Evolutionary conservation across 2,329 filamentous ascomycete species (phyloP), one percentile per base, ranked within the genome.

Genomic region (Trichoderma sp.): DNA sequence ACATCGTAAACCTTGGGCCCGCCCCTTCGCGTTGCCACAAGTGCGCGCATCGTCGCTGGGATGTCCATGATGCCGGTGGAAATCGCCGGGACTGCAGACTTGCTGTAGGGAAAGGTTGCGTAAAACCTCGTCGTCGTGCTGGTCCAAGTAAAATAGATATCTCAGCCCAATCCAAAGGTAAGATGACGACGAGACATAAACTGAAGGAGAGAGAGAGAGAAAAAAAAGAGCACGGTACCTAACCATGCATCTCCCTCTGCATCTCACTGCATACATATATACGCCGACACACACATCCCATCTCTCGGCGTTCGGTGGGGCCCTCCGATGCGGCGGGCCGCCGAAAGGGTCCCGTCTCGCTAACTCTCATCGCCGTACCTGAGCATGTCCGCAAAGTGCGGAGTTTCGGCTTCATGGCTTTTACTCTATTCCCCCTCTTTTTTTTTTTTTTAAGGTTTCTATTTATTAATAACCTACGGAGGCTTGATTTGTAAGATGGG

Each of bases 41-140:
- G 77, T 6, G 81, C 78, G 68, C 81, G 80, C 80, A 82, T 84
- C 1, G 76, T 82, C 5, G 70, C 50, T n/a, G 79, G 77, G 56
- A 80, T 42, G 2, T 71, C 50, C 78, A 79, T 80, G 15, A 53
- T 71, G 56, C 42, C 4, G 27, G 37, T 22, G 9, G 22, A 32
- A 29, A 12, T 19, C 13, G 2, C 6, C 4, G 42, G 19, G 5
- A 13, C 19, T 7, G 42, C 9, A 48, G 37, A 39, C 19, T 58
- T 34, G 27, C 42, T 60, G 57, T 32, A 60, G 27, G 17, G 13
- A 27, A 42, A 12, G 27, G 27, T 13, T 7, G 15, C n/a, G 4
- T 22, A 52, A 25, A 39, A 52, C 1, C 27, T 19, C 17, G 17
- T 7, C 32, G 9, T 52, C 15, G 25, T 48, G 48, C 48, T 32